Conservation (phyloP, 805 yeast species). For the Zygoascus tannicola region DNA sequence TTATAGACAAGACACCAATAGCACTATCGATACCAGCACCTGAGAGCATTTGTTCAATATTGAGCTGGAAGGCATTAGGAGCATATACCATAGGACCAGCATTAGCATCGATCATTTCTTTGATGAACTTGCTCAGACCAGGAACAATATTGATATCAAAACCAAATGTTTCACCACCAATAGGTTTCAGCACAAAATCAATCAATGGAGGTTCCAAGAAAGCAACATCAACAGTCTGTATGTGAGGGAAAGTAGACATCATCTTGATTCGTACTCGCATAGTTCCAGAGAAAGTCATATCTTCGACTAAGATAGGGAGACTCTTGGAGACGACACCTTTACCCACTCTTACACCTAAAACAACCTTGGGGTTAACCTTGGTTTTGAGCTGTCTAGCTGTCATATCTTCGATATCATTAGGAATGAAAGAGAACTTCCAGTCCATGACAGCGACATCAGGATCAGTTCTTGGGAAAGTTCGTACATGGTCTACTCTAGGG, state of each 20-base stretch:
- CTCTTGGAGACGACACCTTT: constrained; percentile 61
- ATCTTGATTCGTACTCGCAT: constrained; percentile 78
- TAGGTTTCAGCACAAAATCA: constrained; percentile 71
- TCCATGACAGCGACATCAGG: constrained; percentile 96
- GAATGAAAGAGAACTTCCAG: constrained; percentile 88
- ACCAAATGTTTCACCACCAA: constrained; percentile 76
- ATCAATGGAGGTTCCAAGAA: constrained; percentile 79
- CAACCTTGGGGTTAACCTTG: constrained; percentile 71
- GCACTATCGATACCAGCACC: constrained; percentile 75
- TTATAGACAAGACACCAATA: constrained; percentile 73
- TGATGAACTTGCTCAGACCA: constrained; percentile 73
- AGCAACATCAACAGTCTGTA: constrained; percentile 82
- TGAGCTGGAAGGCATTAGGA: constrained; percentile 89
- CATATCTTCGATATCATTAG: constrained; percentile 79
- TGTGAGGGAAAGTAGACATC: constrained; percentile 86
- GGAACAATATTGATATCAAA: constrained; percentile 86
- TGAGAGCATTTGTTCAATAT: constrained; percentile 80
- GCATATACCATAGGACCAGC: constrained; percentile 80
- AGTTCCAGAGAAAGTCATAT: constrained; percentile 65
- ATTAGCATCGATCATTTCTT: constrained; percentile 76
- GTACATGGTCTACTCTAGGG: constrained; percentile 82
- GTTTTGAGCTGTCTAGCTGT: constrained; percentile 78
- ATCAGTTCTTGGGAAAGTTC: constrained; percentile 82
- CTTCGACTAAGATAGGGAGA: constrained; percentile 70
- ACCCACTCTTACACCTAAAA: constrained; percentile 62